phyloP scores from a whole-genome alignment of 371 early-diverging fungal species.

The Funneliformis caledonium region DNA sequence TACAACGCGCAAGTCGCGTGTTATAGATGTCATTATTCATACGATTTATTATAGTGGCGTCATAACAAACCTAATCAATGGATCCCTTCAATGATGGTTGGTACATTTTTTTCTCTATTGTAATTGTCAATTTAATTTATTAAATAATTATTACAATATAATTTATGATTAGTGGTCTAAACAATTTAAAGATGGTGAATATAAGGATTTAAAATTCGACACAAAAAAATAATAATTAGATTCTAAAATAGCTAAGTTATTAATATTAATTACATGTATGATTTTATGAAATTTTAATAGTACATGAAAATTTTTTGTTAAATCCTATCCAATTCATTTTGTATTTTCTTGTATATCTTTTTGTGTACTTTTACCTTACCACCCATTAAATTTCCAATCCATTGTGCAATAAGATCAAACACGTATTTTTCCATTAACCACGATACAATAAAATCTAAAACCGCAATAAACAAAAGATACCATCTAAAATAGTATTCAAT shows the following conservation, averaged over 20 bases:
- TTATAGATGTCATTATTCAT: neutral
- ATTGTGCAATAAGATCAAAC: conserved; percentile 43
- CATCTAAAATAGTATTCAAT: conserved; percentile 57
- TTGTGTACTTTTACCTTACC: neutral
- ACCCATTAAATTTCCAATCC: conserved; percentile 24
- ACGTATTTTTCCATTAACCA: conserved; percentile 61
- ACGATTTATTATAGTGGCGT: conserved; percentile 34
- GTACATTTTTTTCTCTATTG: neutral
- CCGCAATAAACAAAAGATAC: conserved; percentile 54
- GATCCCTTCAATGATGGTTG: conserved; percentile 43
- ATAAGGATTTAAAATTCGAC: conserved; percentile 32
- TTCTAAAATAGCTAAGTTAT: neutral
- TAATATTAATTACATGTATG: neutral
- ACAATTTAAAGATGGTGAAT: conserved; percentile 40
- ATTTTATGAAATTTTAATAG: neutral
- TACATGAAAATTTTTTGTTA: neutral
- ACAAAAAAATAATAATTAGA: conserved; percentile 6
- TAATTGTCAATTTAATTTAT: neutral
- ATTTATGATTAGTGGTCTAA: conserved; percentile 26
- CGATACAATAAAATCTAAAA: conserved; percentile 53
- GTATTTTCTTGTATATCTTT: conserved; percentile 13
- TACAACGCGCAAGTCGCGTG: no score
- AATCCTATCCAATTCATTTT: neutral
- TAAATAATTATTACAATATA: neutral
- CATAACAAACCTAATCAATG: conserved; percentile 40